Evolutionary conservation across 1,284 basidiomycete genomes (phyloP).

Genomic region (Cutaneotrichosporon sp.): DNA sequence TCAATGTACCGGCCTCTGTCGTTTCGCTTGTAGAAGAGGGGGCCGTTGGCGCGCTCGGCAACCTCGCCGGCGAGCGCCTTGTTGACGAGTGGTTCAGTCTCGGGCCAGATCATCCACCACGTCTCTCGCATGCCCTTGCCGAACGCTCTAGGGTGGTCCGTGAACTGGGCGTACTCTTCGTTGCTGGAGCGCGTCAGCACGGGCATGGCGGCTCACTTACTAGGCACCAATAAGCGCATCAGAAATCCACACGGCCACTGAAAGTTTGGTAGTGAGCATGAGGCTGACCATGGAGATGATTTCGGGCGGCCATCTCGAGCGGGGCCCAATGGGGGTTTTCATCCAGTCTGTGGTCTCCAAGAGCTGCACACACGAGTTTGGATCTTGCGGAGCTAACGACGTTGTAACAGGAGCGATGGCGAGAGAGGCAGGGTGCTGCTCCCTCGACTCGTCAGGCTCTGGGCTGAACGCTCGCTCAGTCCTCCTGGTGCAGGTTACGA

Average conservation of each 20-base stretch:
- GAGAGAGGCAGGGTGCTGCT: too few relatives aligned
- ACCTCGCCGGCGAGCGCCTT: constrained; percentile 25
- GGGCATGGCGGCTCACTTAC: neutral
- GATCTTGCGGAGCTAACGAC: neutral
- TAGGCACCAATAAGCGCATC: constrained; percentile 42
- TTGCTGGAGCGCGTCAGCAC: constrained; percentile 32
- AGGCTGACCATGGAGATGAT: constrained; percentile 5
- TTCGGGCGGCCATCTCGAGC: constrained; percentile 23
- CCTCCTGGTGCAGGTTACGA: neutral
- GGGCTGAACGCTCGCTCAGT: neutral
- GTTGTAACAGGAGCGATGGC: neutral
- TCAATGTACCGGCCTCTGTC: constrained; percentile 33
- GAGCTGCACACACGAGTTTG: constrained; percentile 28
- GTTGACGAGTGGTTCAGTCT: constrained; percentile 22
- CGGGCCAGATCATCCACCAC: constrained; percentile 28
- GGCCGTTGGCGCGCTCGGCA: constrained; percentile 30
- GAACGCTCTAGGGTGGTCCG: constrained; percentile 37
- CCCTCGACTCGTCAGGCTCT: too few relatives aligned
- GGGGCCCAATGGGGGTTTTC: constrained; percentile 35
- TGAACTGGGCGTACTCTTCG: constrained; percentile 29
- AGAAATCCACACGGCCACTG: constrained; percentile 40
- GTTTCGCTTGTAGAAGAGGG: constrained; percentile 28
- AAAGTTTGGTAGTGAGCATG: constrained; percentile 6
- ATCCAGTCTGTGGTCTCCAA: constrained; percentile 42
- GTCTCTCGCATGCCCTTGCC: constrained; percentile 33